phyloP scores from a whole-genome alignment of 2,329 filamentous ascomycete species.

The Colletotrichum ledebouriae region DNA sequence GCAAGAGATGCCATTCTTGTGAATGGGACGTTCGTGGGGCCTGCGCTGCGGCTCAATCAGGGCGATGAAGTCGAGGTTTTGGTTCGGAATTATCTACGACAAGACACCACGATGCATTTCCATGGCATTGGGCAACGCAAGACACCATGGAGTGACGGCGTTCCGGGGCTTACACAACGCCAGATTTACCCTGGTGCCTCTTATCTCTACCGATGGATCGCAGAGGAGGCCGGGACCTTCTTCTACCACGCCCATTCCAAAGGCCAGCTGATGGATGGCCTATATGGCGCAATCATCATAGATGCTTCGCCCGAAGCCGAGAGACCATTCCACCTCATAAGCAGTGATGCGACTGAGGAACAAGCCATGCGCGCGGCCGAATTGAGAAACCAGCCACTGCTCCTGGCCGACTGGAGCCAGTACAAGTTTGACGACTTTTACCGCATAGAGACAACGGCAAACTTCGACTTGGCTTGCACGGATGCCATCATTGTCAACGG shows the following conservation, averaged over 20 bases:
- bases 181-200: conserved; percentile 52
- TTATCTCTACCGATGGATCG: conserved; percentile 52
- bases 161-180: conserved; percentile 58
- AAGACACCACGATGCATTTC: conserved; percentile 49
- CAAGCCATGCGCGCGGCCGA: conserved; percentile 11
- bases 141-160: conserved; percentile 61
- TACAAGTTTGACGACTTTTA: conserved; percentile 41
- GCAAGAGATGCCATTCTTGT: conserved; percentile 14
- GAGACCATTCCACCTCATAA: conserved; percentile 10
- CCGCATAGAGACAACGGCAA: neutral
- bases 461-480: conserved; percentile 21
- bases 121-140: conserved; percentile 43
- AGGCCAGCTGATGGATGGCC: conserved; percentile 35
- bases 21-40: conserved; percentile 42
- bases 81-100: conserved; percentile 48
- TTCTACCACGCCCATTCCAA: conserved; percentile 36
- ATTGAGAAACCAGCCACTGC: neutral
- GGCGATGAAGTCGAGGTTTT: conserved; percentile 43
- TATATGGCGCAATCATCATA: conserved; percentile 35
- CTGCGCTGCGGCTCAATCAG: conserved; percentile 34
- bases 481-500: conserved; percentile 26
- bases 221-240: conserved; percentile 33
- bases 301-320: neutral
- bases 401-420: conserved; percentile 41
- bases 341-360: neutral